Evolutionary conservation across 179 eudicot genomes (phyloP).

Genomic region (Drosera spatulata): DNA sequence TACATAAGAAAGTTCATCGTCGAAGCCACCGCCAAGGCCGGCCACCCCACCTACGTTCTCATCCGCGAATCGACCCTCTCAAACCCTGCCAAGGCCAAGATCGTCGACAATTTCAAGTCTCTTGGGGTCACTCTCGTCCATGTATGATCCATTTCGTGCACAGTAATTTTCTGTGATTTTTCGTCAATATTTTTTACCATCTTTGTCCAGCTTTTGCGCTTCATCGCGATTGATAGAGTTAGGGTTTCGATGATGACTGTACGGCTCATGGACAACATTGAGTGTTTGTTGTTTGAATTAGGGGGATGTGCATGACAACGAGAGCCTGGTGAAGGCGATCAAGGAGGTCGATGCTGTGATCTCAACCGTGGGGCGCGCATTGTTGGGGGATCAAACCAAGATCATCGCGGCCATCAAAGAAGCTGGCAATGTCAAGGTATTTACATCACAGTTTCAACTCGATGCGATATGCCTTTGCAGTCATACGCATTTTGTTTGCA

Average conservation of each 20-base stretch:
- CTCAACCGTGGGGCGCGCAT: not conserved
- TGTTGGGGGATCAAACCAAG: conserved; percentile 5
- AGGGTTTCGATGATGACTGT: not conserved
- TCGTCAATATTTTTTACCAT: not conserved
- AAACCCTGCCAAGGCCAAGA: not conserved
- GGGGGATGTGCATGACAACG: conserved; percentile 14
- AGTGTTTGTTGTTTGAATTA: not conserved
- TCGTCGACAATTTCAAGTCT: not conserved
- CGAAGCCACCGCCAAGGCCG: not conserved
- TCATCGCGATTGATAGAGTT: not conserved
- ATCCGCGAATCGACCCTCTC: not conserved
- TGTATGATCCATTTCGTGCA: not conserved
- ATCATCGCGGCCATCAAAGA: conserved; percentile 8
- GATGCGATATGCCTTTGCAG: not conserved
- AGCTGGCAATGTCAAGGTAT: not conserved
- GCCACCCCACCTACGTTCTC: not conserved
- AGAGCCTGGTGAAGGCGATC: conserved; percentile 4
- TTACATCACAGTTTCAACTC: conserved; percentile 3
- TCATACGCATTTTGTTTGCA: not conserved
- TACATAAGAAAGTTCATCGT: conserved; percentile 1
- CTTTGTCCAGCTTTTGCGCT: not conserved
- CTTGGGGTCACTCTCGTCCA: not conserved
- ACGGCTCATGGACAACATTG: not conserved
- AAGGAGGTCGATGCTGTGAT: conserved; percentile 15
- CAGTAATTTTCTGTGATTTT: no score